Evolutionary conservation across 352 stramenopile species (phyloP).

Genomic region (Phytopythium vexans): DNA sequence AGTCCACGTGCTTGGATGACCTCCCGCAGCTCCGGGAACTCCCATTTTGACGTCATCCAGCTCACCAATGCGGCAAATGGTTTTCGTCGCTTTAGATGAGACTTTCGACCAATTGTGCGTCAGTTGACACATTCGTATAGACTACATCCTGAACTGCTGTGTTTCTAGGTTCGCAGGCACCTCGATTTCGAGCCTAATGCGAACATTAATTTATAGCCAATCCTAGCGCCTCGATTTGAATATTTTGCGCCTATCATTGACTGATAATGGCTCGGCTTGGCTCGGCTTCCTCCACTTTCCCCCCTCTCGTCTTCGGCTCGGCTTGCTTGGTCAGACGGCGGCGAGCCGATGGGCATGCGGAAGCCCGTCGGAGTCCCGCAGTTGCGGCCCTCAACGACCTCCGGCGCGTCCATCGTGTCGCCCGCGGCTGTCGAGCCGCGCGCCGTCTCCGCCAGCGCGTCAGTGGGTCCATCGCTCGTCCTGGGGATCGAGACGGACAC

Average conservation of each 20-base stretch:
- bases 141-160: no score
- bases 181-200: not conserved
- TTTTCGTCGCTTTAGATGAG: not conserved
- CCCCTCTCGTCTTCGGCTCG: not conserved
- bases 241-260: slow-evolving; percentile 1
- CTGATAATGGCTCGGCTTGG: not conserved
- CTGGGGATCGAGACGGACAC: not conserved
- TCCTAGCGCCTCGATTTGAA: not conserved
- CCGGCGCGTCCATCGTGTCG: not conserved
- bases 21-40: slow-evolving; percentile 43
- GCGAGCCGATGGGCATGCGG: not conserved
- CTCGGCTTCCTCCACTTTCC: not conserved
- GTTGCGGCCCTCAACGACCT: not conserved
- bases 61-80: slow-evolving; percentile 12
- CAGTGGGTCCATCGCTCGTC: not conserved
- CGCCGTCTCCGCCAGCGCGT: not conserved
- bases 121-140: no score
- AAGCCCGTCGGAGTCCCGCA: not conserved
- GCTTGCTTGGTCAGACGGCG: not conserved
- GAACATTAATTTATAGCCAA: slow-evolving; percentile 3
- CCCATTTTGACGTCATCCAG: slow-evolving; percentile 27
- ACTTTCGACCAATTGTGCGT: no score
- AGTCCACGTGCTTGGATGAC: slow-evolving; percentile 18
- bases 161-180: no score
- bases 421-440: not conserved